Percentiles rank a stretch among this genome's conserved stretches.
These are phyloP conservation scores for Aethionema arabicum DNA, from an alignment of 345 rosid genomes.

Conservation along the genomic window DNA sequence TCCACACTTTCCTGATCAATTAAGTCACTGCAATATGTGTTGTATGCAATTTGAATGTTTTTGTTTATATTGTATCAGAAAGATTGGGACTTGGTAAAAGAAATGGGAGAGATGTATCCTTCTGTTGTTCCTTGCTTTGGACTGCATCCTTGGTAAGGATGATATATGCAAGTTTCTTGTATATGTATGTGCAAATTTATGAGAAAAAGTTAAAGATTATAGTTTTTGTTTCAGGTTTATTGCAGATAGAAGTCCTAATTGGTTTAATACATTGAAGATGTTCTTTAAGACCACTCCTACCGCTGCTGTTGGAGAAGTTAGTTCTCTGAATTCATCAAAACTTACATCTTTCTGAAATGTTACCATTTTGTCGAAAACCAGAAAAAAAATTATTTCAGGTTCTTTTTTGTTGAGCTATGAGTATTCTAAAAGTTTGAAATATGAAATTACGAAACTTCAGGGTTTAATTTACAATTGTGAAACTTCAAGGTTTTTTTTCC, in stretches of 20 bases:
- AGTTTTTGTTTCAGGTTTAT: conserved; percentile 46
- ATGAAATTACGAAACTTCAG: no score
- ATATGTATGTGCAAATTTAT: background rate
- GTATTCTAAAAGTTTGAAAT: no score
- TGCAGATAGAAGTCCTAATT: conserved; percentile 65
- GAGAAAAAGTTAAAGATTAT: background rate
- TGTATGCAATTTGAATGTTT: background rate
- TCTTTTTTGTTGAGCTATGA: conserved; percentile 33
- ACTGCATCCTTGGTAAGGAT: conserved; percentile 75
- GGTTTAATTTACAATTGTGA: no score
- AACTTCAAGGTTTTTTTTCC: no score
- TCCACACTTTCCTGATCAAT: background rate
- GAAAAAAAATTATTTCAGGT: conserved; percentile 40
- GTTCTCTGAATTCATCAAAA: background rate
- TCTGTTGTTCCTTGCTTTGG: conserved; percentile 85
- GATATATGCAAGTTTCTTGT: background rate
- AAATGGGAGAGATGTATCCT: conserved; percentile 63
- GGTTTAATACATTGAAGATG: conserved; percentile 66
- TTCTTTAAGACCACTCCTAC: conserved; percentile 62
- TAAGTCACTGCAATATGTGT: background rate
- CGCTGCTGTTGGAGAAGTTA: conserved; percentile 92
- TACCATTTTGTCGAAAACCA: conserved; percentile 26
- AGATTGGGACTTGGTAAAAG: conserved; percentile 83
- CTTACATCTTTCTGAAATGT: background rate
- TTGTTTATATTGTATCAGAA: conserved; percentile 38